Evolutionary conservation across 305 asterid species (phyloP).

Genomic region (Fraxinus greggii): DNA sequence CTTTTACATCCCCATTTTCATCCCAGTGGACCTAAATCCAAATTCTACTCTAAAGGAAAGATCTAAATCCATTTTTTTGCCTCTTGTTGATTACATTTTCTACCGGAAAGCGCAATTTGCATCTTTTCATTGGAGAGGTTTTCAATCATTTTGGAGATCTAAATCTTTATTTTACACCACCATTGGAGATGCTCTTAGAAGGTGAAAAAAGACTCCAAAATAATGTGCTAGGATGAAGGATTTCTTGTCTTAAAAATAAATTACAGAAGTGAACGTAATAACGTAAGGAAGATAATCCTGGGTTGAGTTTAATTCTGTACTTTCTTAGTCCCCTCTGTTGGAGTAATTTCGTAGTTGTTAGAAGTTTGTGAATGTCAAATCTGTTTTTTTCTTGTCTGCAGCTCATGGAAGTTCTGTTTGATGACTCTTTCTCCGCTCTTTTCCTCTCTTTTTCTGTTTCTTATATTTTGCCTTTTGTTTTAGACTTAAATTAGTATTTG

Average conservation of each 20-base stretch:
- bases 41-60: background rate
- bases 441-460: background rate
- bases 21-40: background rate
- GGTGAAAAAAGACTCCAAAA: background rate
- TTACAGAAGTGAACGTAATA: background rate
- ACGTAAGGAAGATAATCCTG: background rate
- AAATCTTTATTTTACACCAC: background rate
- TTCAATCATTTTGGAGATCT: background rate
- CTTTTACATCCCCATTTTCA: background rate
- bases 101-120: background rate
- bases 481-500: background rate
- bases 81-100: background rate
- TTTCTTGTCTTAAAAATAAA: background rate
- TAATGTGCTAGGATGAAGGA: background rate
- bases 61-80: too few species aligned
- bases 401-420: background rate
- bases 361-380: background rate
- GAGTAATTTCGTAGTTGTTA: background rate
- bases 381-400: background rate
- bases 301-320: background rate
- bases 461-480: background rate
- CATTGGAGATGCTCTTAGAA: background rate
- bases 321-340: background rate
- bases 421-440: background rate
- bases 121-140: background rate